phyloP scores from a whole-genome alignment of 2,329 filamentous ascomycete genomes.

The Didymella arachidicola region DNA sequence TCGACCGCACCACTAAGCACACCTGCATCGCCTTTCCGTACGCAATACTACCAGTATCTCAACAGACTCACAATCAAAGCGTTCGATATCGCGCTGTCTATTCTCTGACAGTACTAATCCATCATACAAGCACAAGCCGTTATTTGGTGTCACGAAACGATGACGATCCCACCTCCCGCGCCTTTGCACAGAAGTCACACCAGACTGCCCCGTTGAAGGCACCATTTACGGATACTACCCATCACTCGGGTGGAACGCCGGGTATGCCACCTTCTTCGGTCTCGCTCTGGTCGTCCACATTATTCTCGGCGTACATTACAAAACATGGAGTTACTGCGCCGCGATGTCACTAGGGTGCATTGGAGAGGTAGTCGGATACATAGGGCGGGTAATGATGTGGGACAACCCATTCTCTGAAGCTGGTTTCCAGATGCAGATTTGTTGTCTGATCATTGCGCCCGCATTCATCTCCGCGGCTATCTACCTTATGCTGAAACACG shows the following conservation, averaged over 20 bases:
- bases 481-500: conserved; percentile 63
- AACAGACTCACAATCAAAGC: background rate
- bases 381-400: conserved; percentile 61
- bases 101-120: background rate
- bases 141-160: background rate
- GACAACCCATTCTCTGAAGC: conserved; percentile 59
- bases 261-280: conserved; percentile 61
- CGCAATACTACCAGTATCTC: background rate
- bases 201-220: conserved; percentile 54
- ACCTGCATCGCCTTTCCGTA: background rate
- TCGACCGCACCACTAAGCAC: background rate
- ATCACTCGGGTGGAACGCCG: conserved; percentile 57
- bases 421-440: conserved; percentile 61
- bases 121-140: background rate
- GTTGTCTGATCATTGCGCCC: conserved; percentile 64
- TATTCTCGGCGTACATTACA: conserved; percentile 57
- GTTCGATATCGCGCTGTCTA: background rate
- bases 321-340: conserved; percentile 62
- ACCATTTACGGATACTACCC: conserved; percentile 64
- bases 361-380: conserved; percentile 63
- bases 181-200: conserved; percentile 26
- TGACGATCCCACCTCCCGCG: conserved; percentile 16
- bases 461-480: conserved; percentile 64
- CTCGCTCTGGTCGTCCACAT: conserved; percentile 59
- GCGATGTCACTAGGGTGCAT: conserved; percentile 57